Evolutionary conservation across 768 basidiomycete genomes (phyloP), one percentile per base, ranked within the genome.

Genomic region (Leccinellum albellum): DNA sequence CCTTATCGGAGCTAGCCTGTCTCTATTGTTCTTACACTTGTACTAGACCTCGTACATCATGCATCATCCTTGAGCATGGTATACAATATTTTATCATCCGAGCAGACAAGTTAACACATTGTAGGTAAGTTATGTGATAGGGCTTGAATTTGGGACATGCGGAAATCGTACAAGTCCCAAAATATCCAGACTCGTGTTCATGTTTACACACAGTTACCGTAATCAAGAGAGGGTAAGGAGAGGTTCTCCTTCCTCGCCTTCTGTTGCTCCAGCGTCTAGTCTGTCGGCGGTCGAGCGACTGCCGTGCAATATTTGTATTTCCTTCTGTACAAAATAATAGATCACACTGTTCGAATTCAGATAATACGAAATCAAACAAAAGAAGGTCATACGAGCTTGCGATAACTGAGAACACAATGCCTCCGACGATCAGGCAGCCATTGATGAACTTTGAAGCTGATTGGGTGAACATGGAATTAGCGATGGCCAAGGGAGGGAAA

Each of bases 11-110:
- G 94, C 96, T 8, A 93, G 89, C 71, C 72, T 97, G 62, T 93
- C 92, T 49, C 71, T 99, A 61, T 77, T 99, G 46, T 99, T 98
- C 81, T 73, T 98, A 64, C 94, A 98, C 72, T 87, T 88, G 73
- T 98, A 97, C 74, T 91, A 75, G 76, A 62, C n/a, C 29, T 28
- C 31, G 26, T 60, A 47, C 50, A 60, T 40, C 14, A n/a, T 42
- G 7, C 58, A 59, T 40, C 17, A 20, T 46, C 6, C 58, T 35
- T 32, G 44, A 50, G 32, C 32, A 56, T 37, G 50, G 42, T 33
- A 52, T 61, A 61, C 29, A 45, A 37, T 58, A 49, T 46, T 29
- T 6, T 46, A 46, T 53, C 44, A 40, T 46, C 21, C 58, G 49
- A 35, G n/a, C 51, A 29, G 53, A 50, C 17, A 17, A 20, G 37